Evolutionary conservation across 225 moss, liverwort and hornwort species (phyloP).

Genomic region (Climacium dendroides): DNA sequence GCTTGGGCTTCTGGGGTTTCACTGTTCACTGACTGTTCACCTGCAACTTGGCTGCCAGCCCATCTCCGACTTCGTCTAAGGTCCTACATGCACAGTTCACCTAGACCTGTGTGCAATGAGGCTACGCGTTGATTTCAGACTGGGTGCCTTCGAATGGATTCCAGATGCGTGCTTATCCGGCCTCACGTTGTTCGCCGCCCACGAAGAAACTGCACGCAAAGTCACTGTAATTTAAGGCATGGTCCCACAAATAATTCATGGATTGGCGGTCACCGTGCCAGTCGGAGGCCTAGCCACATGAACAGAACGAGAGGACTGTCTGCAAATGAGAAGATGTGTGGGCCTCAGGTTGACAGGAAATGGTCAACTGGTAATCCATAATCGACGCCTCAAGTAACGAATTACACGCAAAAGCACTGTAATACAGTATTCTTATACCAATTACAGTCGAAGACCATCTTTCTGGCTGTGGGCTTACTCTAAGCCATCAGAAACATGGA

Average conservation of each 20-base stretch:
- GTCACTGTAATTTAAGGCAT: not conserved
- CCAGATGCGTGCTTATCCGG: not conserved
- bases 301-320: not conserved
- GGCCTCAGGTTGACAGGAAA: too few species aligned
- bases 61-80: too few species aligned
- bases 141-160: not conserved
- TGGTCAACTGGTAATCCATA: not conserved
- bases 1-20: too few species aligned
- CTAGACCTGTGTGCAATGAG: too few species aligned
- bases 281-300: not conserved
- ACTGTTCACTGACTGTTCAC: too few species aligned
- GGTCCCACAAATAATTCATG: not conserved
- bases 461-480: not conserved
- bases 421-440: not conserved
- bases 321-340: not conserved
- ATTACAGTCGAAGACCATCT: not conserved
- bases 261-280: not conserved
- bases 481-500: not conserved
- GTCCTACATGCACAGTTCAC: too few species aligned
- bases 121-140: not conserved
- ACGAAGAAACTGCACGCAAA: not conserved
- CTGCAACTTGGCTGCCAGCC: too few species aligned
- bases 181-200: not conserved
- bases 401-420: not conserved
- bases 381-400: not conserved